Conservation (phyloP, 2,329 filamentous ascomycete genomes). For the Penicillium rolfsii region DNA sequence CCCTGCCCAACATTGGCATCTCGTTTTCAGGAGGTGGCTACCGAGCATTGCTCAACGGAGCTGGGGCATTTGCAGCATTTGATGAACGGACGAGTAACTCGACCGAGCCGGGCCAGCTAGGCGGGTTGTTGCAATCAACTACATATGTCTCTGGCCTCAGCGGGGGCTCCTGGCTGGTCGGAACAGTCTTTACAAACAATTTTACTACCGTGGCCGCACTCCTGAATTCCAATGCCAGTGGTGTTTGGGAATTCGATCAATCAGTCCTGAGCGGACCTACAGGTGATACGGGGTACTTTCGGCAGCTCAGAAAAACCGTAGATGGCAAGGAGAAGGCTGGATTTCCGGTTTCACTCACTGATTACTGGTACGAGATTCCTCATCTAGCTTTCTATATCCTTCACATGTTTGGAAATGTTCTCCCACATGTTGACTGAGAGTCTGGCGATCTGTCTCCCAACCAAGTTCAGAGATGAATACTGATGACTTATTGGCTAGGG, state of each 20-base stretch:
- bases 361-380: conserved; percentile 65
- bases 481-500: conserved; percentile 41
- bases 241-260: conserved; percentile 45
- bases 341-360: conserved; percentile 73
- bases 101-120: conserved; percentile 43
- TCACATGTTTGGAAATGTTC: background rate
- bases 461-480: background rate
- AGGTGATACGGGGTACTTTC: conserved; percentile 35
- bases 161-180: conserved; percentile 81
- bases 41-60: conserved; percentile 78
- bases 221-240: conserved; percentile 35
- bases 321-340: conserved; percentile 64
- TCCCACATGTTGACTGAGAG: background rate
- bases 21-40: conserved; percentile 75
- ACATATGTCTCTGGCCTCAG: conserved; percentile 81
- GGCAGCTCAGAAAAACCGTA: conserved; percentile 61
- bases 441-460: background rate
- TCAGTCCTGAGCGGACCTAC: conserved; percentile 33
- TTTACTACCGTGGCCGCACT: conserved; percentile 68
- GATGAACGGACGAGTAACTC: conserved; percentile 69
- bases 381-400: background rate
- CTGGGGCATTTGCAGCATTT: conserved; percentile 75
- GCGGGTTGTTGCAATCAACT: conserved; percentile 75
- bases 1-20: conserved; percentile 24
- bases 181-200: conserved; percentile 76